These are phyloP conservation scores for Xylaria arbuscula DNA, from an alignment of 2,329 filamentous ascomycete genomes.

Conservation along the genomic window DNA sequence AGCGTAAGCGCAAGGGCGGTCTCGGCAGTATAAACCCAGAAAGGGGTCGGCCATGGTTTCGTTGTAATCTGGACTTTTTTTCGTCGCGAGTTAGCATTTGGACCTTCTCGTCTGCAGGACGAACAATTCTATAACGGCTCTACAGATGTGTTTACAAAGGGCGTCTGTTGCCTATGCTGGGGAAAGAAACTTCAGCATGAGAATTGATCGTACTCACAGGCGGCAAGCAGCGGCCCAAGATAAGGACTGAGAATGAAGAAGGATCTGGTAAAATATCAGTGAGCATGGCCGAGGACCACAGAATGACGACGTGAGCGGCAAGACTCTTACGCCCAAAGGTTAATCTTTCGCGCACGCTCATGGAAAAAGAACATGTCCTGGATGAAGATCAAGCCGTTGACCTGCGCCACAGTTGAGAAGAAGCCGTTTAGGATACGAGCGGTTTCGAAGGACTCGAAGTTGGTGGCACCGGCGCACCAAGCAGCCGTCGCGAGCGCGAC, in stretches of 20 bases:
- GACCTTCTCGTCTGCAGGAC: not conserved
- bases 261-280: conserved; percentile 41
- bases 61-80: conserved; percentile 57
- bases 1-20: conserved; percentile 54
- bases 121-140: not conserved
- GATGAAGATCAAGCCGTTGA: conserved; percentile 62
- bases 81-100: not conserved
- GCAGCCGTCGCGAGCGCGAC: conserved; percentile 54
- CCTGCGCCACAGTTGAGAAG: conserved; percentile 59
- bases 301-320: conserved; percentile 22
- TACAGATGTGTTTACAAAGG: not conserved
- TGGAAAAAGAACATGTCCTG: conserved; percentile 72
- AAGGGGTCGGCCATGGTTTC: conserved; percentile 58
- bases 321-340: conserved; percentile 56
- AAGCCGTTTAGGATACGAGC: conserved; percentile 61
- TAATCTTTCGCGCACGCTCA: conserved; percentile 63
- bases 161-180: not conserved
- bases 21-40: conserved; percentile 60
- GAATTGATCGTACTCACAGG: conserved; percentile 46
- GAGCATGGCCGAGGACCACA: conserved; percentile 3
- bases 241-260: conserved; percentile 58
- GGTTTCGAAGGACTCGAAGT: conserved; percentile 60
- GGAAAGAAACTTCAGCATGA: not conserved
- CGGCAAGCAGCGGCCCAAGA: conserved; percentile 57
- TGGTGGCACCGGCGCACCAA: conserved; percentile 58